Evolutionary conservation across 2,329 filamentous ascomycete genomes (phyloP).

Genomic region (Botrytis deweyae): DNA sequence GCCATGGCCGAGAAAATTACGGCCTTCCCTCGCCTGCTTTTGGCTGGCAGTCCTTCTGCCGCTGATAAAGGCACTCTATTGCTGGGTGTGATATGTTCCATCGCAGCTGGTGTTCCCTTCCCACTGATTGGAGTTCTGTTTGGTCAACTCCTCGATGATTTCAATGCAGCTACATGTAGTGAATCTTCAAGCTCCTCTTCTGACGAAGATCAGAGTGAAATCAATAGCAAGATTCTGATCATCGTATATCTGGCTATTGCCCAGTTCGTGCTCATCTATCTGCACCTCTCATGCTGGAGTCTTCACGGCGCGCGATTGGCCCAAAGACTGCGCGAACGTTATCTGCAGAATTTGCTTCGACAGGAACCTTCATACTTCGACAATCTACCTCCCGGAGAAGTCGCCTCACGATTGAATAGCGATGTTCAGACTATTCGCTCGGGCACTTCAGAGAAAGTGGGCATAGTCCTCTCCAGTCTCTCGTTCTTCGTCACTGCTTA

Average conservation of each 20-base stretch:
- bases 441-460: conserved; percentile 60
- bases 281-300: conserved; percentile 60
- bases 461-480: conserved; percentile 52
- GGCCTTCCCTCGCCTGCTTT: conserved; percentile 26
- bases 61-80: conserved; percentile 40
- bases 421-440: conserved; percentile 58
- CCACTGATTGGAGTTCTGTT: conserved; percentile 64
- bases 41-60: conserved; percentile 25
- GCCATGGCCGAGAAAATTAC: conserved; percentile 22
- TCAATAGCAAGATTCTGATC: conserved; percentile 52
- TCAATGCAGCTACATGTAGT: conserved; percentile 52
- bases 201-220: conserved; percentile 13
- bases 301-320: conserved; percentile 54
- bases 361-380: conserved; percentile 58
- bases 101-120: conserved; percentile 59
- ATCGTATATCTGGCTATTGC: conserved; percentile 64
- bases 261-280: conserved; percentile 63
- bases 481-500: conserved; percentile 59
- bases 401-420: conserved; percentile 51
- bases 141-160: conserved; percentile 61
- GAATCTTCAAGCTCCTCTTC: conserved; percentile 15
- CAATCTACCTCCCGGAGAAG: conserved; percentile 50
- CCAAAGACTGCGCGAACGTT: conserved; percentile 52
- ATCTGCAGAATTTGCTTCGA: conserved; percentile 50
- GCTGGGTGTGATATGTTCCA: conserved; percentile 40